Base-by-base conservation (phyloP, 1,284 basidiomycete genomes). In the Puccinia novopanici region DNA sequence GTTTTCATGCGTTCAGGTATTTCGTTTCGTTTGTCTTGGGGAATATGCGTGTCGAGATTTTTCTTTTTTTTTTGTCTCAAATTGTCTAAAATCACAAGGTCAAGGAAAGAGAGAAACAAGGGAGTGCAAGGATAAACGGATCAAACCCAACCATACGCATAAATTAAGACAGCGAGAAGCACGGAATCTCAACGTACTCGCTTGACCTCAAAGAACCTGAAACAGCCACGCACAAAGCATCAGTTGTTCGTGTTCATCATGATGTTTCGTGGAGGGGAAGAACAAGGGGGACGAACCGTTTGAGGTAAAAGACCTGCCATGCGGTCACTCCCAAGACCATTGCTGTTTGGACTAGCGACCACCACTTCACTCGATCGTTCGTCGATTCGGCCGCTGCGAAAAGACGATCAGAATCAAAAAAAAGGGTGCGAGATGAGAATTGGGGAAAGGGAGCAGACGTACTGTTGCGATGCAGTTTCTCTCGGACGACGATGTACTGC, bases 231-330 rank as follows among this genome's bases (percentile, higher is more conserved):
- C 4, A 37, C 45, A 52, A 19, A 81, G 45, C 57, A 37, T 40
- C 61, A 40, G 17, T 13, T 17, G 17, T 42, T 12, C 2, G 52
- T 15, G 9, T 40, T 22, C 19, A 13, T 63, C 17, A 4, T 63
- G 17, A 34, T 24, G 5, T 61, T 37, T 37, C 30, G 73, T 59
- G 30, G 24, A 19, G 30, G 19, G 83, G 34, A 30, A 80, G 22
- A 59, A 10, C 81, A 72, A 86, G 34, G 55, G 67, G 30, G 5
- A 55, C 70, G n/a, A 90, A 86, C 83, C 91, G 93, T 89, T 98
- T 96, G 81, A 99, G 89, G 88, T 98, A 99, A 87, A 96, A 98
- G 80, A 99, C 90, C 87, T 99, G 98, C 93, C 95, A 98, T 42
- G 89, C 94, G 82, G 97, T 95, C 0, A 98, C 92, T 19, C 90